Evolutionary conservation across 495 filamentous ascomycete species (phyloP).

Genomic region (Cladorrhinum samala): DNA sequence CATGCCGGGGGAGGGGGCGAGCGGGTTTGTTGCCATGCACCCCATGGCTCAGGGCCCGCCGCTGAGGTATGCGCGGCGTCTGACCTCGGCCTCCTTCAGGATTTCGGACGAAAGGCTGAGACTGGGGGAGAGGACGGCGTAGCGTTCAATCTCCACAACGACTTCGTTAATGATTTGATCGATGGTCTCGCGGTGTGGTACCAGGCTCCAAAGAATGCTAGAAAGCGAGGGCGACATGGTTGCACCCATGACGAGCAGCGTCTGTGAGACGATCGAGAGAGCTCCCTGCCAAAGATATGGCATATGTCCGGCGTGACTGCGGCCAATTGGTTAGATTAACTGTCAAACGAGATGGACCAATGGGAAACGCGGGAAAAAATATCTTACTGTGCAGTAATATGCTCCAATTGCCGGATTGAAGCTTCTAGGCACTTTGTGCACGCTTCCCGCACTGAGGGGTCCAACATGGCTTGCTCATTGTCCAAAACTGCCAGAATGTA

Average conservation of each 20-base stretch:
- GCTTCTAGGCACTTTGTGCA: slow-evolving; percentile 79
- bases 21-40: slow-evolving; percentile 2
- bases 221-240: slow-evolving; percentile 73
- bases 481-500: slow-evolving; percentile 76
- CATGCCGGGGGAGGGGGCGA: slow-evolving; percentile 1
- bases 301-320: slow-evolving; percentile 72
- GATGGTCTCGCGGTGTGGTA: slow-evolving; percentile 50
- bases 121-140: slow-evolving; percentile 69
- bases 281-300: slow-evolving; percentile 86
- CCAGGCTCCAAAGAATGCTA: slow-evolving; percentile 56
- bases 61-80: slow-evolving; percentile 50
- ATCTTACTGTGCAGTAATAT: slow-evolving; percentile 68
- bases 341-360: slow-evolving; percentile 16
- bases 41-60: slow-evolving; percentile 26
- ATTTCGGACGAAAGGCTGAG: slow-evolving; percentile 67
- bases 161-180: slow-evolving; percentile 71
- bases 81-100: slow-evolving; percentile 68
- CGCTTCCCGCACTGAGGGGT: slow-evolving; percentile 64
- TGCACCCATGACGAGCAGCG: slow-evolving; percentile 73
- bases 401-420: slow-evolving; percentile 70
- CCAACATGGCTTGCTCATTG: slow-evolving; percentile 64
- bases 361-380: slow-evolving; percentile 11
- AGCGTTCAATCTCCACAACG: slow-evolving; percentile 64
- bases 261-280: slow-evolving; percentile 73
- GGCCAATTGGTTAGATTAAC: slow-evolving; percentile 41